These are phyloP conservation scores for Boletus semigastroideus DNA, from an alignment of 1,284 basidiomycete genomes.

Conservation along the genomic window DNA sequence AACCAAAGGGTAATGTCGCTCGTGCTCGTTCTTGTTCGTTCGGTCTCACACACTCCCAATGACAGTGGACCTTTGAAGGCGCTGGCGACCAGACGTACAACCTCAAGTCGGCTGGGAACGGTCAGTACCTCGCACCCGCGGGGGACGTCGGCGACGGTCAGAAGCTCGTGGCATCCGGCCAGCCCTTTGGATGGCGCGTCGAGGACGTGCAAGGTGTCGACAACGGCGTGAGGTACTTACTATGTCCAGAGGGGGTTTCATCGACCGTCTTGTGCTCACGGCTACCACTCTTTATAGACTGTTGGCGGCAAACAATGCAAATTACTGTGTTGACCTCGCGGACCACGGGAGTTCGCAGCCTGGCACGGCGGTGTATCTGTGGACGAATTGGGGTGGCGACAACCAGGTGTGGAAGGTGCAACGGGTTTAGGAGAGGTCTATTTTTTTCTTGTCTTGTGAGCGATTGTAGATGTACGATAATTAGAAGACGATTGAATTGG, in stretches of 20 bases:
- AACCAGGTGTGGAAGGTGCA: constrained; percentile 37
- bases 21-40: no score
- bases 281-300: constrained; percentile 19
- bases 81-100: constrained; percentile 34
- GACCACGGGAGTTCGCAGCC: constrained; percentile 35
- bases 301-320: constrained; percentile 16
- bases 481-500: no score
- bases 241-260: not conserved
- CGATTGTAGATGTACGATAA: no score
- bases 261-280: no score
- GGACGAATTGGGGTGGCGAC: constrained; percentile 31
- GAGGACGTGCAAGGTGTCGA: constrained; percentile 24
- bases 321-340: constrained; percentile 29
- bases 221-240: constrained; percentile 23
- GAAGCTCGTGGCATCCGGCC: constrained; percentile 34
- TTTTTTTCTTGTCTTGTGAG: no score
- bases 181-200: constrained; percentile 45
- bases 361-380: constrained; percentile 35
- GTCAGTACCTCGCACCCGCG: constrained; percentile 42
- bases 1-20: constrained; percentile 4
- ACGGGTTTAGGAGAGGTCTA: constrained; percentile 4
- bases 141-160: constrained; percentile 20
- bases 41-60: no score
- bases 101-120: constrained; percentile 40
- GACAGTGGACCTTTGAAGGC: constrained; percentile 49